Base-by-base conservation (phyloP, 208 protist genomes). In the Crithidia acanthocephali region DNA sequence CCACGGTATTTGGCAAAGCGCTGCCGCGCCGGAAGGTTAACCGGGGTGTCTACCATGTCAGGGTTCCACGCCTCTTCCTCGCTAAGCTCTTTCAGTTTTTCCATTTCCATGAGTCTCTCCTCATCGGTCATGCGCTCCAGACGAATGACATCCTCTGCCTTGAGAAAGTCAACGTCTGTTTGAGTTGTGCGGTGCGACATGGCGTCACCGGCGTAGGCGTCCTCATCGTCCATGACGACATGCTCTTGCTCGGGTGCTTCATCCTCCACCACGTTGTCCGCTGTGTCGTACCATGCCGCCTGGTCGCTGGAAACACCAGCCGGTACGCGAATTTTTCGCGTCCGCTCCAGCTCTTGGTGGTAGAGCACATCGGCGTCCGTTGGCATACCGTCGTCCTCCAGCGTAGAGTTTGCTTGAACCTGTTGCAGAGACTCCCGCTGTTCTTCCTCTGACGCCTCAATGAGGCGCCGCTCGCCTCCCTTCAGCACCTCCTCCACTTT, bases 1-100 rank as follows among this genome's bases (percentile, higher is more conserved):
- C 88, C 91, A 23, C 91, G 80, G 53, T 96, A 96, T 76, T 94
- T 94, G 16, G 85, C 82, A 83, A 96, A 96, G 25, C 91, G 86
- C 71, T 96, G 85, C 52, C 88, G 84, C 15, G 91, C 91, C n/a
- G 91, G 81, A 30, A 94, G 75, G 67, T 94, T 93, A 1, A 93
- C 63, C 33, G 91, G 91, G 16, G 91, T 96, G 66, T 94, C 87
- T 5, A 96, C 87, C 80, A 94, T 87, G 67, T 96, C 91, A 8
- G 86, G 81, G 62, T 93, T 93, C 87, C 88, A 94, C 16, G 86
- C 81, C 57, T 96, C 87, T 51, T 93, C 84, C 67, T 94, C 88
- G 69, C 87, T 93, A 72, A 85, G 71, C 51, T 93, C 82, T 60
- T 79, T 83, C 48, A 96, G 74, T 37, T 83, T 73, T 63, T 93